A percentile compares a stretch with the other conserved stretches of the same genome.
phyloP scores from a whole-genome alignment of 257 asterid species.

The Plectranthus barbatus region DNA sequence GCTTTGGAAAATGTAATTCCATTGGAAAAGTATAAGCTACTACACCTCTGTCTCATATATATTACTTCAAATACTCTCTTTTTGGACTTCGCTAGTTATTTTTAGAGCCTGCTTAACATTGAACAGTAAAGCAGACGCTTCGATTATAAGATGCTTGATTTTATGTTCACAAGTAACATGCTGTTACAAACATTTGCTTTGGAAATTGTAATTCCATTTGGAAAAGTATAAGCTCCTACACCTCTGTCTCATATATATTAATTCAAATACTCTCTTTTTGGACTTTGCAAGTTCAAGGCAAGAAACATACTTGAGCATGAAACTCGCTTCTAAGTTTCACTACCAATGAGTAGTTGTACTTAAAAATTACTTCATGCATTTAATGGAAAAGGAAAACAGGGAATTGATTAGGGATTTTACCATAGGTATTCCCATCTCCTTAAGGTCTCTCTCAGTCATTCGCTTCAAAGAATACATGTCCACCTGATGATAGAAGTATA shows the following conservation, averaged over 20 bases:
- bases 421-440: slow-evolving; percentile 92
- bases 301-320: neutral
- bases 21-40: neutral
- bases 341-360: neutral
- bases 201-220: neutral
- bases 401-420: slow-evolving; percentile 34
- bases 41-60: neutral
- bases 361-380: neutral
- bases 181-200: neutral
- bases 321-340: neutral
- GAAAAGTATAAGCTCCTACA: neutral
- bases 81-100: neutral
- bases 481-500: slow-evolving; percentile 55
- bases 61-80: neutral
- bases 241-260: neutral
- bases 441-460: slow-evolving; percentile 82
- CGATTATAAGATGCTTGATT: neutral
- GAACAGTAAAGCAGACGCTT: too few relatives aligned
- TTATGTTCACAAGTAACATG: neutral
- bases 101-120: too few relatives aligned
- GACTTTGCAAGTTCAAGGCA: neutral
- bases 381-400: neutral
- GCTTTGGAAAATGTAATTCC: neutral
- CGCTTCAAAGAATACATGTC: slow-evolving; percentile 88
- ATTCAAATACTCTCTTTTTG: neutral